Evolutionary conservation across 352 stramenopile genomes (phyloP).

Genomic region (Pilasporangium apinafurcum): DNA sequence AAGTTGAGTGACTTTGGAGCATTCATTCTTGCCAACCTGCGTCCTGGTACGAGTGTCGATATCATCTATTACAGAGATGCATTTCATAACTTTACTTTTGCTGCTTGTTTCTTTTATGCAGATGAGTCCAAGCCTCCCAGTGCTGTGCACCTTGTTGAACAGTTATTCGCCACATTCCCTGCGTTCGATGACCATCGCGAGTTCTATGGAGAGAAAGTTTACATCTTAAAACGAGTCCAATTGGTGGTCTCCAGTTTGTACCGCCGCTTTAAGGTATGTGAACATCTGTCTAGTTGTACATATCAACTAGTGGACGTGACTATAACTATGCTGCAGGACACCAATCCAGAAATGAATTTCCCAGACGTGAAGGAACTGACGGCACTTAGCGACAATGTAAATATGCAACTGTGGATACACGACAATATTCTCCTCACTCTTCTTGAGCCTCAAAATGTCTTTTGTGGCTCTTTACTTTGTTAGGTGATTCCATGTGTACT

Average conservation of each 20-base stretch:
- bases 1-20: conserved; percentile 60
- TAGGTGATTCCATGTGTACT: conserved; percentile 73
- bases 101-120: not conserved
- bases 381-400: conserved; percentile 62
- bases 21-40: conserved; percentile 61
- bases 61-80: not conserved
- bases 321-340: conserved; percentile 30
- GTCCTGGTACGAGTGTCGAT: conserved; percentile 3
- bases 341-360: conserved; percentile 42
- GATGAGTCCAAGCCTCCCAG: conserved; percentile 18
- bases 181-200: conserved; percentile 65
- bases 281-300: not conserved
- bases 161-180: conserved; percentile 49
- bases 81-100: not conserved
- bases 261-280: conserved; percentile 54
- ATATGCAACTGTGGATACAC: not conserved
- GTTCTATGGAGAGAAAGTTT: conserved; percentile 36
- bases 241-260: conserved; percentile 43
- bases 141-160: conserved; percentile 43
- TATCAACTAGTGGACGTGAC: no score
- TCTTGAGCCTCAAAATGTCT: not conserved
- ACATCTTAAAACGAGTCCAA: conserved; percentile 71
- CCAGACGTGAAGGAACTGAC: conserved; percentile 58
- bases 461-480: not conserved
- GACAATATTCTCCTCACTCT: no score